Evolutionary conservation across 2,329 filamentous ascomycete genomes (phyloP).

Genomic region (Phoma herbarum): DNA sequence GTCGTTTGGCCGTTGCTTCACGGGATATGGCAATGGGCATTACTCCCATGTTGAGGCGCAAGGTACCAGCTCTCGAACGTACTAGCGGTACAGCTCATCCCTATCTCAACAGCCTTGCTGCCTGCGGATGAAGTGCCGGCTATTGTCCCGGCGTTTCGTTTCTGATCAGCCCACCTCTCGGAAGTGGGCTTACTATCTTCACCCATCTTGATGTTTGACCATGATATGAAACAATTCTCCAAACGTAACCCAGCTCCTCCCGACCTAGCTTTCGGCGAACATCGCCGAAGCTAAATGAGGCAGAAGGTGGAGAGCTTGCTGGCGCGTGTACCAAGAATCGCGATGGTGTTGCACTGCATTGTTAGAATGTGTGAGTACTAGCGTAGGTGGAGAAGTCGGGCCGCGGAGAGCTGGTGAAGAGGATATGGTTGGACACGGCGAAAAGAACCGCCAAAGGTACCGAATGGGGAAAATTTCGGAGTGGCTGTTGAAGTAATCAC

Average conservation of each 20-base stretch:
- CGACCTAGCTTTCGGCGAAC: neutral
- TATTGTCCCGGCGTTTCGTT: neutral
- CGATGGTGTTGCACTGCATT: conserved; percentile 17
- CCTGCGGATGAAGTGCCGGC: neutral
- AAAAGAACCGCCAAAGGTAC: neutral
- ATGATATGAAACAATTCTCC: conserved; percentile 8
- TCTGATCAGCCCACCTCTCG: neutral
- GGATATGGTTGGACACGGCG: neutral
- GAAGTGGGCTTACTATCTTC: neutral
- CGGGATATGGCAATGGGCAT: conserved; percentile 1
- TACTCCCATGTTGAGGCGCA: conserved; percentile 18
- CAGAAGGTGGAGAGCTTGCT: neutral
- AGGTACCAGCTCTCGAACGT: conserved; percentile 8
- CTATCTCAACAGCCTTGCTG: conserved; percentile 12
- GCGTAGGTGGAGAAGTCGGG: conserved; percentile 17
- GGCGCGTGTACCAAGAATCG: neutral
- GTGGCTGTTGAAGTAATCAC: neutral
- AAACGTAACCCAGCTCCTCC: neutral
- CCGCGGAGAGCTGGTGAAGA: neutral
- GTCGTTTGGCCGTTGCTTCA: conserved; percentile 2
- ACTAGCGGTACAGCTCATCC: conserved; percentile 6
- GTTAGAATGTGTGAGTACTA: conserved; percentile 15
- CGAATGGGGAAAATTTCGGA: conserved; percentile 9
- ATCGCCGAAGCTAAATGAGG: neutral
- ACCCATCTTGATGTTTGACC: neutral